Evolutionary conservation across 805 yeast species (phyloP), one percentile per base, ranked within the genome.

Genomic region (Candida sphagnicola): DNA sequence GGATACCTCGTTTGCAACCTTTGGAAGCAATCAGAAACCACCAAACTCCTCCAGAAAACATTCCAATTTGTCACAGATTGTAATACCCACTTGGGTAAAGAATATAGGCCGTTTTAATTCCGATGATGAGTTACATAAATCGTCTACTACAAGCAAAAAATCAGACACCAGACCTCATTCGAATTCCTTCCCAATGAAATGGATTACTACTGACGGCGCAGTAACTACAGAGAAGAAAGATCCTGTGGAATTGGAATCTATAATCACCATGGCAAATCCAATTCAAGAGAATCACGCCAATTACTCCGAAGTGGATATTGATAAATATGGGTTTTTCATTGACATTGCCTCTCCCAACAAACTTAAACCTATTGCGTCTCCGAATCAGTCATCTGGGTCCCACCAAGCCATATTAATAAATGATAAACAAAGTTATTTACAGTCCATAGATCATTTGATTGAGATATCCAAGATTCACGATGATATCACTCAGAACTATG

Each of bases 251-350:
- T 25, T 39, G 8, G 39, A 19, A n/a, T 30, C 28, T 39, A 29
- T 39, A 25, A 11, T 26, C 3, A n/a, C 18, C n/a, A 13, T 37
- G 18, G 13, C 38, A 8, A 21, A 38, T 17, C 18, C 39, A 2
- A 4, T 14, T 34, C n/a, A n/a, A 34, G 18, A 18, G 11, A 34
- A 30, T 19, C 16, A 12, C 12, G 25, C 18, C 4, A 26, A 38
- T 32, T 21, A 12, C 8, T 3, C 25, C 23, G 34, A 34, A 1
- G 54, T 53, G 2, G 51, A 64, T 25, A 62, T 75, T 10, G 80
- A 75, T 50, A 58, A 68, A 44, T 75, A 66, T 51, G 81, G 81
- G 1, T 75, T 76, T 46, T 57, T 74, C 23, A 64, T 49, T 35
- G 65, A 53, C 37, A 37, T 39, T 11, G 32, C 40, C 13, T 28